Evolutionary conservation across 257 asterid genomes (phyloP).

Genomic region (Eustoma russellianum): DNA sequence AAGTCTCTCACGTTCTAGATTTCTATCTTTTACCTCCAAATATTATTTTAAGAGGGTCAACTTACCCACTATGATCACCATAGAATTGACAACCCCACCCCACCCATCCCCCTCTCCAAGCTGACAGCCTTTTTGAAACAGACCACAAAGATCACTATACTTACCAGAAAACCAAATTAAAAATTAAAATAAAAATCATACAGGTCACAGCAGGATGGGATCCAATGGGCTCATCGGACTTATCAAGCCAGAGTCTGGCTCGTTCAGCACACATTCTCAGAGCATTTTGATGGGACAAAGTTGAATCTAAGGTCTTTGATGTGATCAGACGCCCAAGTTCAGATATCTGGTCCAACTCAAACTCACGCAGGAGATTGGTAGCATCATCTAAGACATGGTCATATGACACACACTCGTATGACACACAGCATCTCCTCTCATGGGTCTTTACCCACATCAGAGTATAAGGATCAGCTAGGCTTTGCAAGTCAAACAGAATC

Average conservation of each 20-base stretch:
- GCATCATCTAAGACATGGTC: constrained; percentile 37
- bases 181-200: constrained; percentile 16
- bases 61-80: too few species aligned
- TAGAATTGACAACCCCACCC: too few species aligned
- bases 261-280: constrained; percentile 51
- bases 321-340: constrained; percentile 41
- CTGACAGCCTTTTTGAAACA: too few species aligned
- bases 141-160: too few species aligned
- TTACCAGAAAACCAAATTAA: neutral
- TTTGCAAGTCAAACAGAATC: constrained; percentile 42
- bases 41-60: too few species aligned
- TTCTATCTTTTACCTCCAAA: too few species aligned
- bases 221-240: constrained; percentile 45
- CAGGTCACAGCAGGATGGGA: constrained; percentile 47
- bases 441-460: constrained; percentile 30
- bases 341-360: constrained; percentile 59
- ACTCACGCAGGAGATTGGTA: constrained; percentile 36
- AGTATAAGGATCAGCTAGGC: constrained; percentile 1
- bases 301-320: constrained; percentile 46
- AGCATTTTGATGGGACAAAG: constrained; percentile 57
- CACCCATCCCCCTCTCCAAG: too few species aligned
- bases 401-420: constrained; percentile 56
- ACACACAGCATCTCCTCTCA: constrained; percentile 59
- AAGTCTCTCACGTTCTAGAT: too few species aligned
- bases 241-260: constrained; percentile 59